Evolutionary conservation across 805 yeast species (phyloP), one percentile per base, ranked within the genome.

Genomic region (Saccharomyces jurei): DNA sequence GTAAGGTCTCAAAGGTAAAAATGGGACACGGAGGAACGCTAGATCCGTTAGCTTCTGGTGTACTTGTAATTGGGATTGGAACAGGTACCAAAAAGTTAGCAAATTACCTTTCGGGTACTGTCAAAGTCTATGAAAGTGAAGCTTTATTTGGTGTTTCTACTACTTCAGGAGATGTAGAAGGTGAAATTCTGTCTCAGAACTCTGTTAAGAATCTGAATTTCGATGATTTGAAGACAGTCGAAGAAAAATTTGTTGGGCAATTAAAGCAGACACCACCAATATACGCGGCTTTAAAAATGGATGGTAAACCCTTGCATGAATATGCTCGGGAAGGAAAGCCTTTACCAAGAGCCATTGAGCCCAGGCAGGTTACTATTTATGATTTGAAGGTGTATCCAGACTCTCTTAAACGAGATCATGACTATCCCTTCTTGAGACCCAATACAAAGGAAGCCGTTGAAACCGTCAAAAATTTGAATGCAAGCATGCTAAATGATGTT

Each of bases 21-120:
- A 86, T 92, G 76, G 99, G 99, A 1, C 99, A 94, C 69, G 99
- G 99, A 21, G 99, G 99, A 9, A 94, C 99, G 0, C 74, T 94
- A 41, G 99, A 94, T 65, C 97, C 98, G 0, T 71, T 88, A 47
- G 99, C 99, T 0, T 83, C 90, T n/a, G 99, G 99, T 10, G 91
- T 92, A 0, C 70, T 88, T 46, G 92, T 95, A 1, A 77, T 94
- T 53, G 99, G 99, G 4, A 81, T 94, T n/a, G 97, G 97, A 5
- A 58, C 76, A 0, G 99, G 99, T 2, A 94, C 99, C 1, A 95
- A 92, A 68, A 75, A 80, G 65, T 74, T 94, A 47, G 85, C 82
- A 54, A 75, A 80, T 56, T 90, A 86, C 64, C 75, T 92, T 22
- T 82, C 82, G 30, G 86, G 84, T 30, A 84, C 96, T 56, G 77